phyloP scores from a whole-genome alignment of 179 eudicot species.

The Carnegiea gigantea region DNA sequence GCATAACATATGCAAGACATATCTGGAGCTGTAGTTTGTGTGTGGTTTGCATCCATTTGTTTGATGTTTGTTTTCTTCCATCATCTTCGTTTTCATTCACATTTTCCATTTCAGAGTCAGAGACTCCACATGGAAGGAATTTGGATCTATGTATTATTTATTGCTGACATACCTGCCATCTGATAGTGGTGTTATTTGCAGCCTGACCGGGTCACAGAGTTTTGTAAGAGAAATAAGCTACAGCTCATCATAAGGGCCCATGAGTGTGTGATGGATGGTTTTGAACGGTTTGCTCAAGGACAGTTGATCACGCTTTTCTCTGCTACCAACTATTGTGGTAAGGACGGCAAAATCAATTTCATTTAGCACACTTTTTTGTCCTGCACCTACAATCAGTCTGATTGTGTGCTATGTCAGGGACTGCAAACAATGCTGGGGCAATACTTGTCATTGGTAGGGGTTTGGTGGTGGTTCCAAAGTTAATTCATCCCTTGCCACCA shows the following conservation, averaged over 20 bases:
- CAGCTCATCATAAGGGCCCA: conserved; percentile 96
- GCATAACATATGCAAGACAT: background rate
- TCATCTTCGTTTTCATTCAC: background rate
- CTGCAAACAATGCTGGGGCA: conserved; percentile 98
- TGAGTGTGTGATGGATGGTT: conserved; percentile 98
- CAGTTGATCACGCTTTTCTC: conserved; percentile 94
- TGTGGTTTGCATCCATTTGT: background rate
- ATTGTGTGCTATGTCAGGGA: conserved; percentile 45
- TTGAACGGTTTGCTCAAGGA: conserved; percentile 96
- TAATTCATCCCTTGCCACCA: conserved; percentile 96
- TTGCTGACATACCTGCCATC: background rate
- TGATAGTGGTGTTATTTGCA: conserved; percentile 36
- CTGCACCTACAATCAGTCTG: background rate
- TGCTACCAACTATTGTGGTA: conserved; percentile 98
- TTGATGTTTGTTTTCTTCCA: background rate
- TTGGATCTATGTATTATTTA: background rate
- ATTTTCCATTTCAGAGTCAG: background rate
- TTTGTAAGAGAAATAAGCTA: conserved; percentile 87
- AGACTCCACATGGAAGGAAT: background rate
- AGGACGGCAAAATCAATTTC: background rate
- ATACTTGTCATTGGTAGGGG: conserved; percentile 91
- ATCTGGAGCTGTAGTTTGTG: background rate
- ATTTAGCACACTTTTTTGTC: too few species aligned
- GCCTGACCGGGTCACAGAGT: conserved; percentile 93
- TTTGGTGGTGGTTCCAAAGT: conserved; percentile 87